A percentile compares a stretch with the other conserved stretches of the same genome.
These are phyloP conservation scores for Penicillium canescens DNA, from an alignment of 495 filamentous ascomycete species.

Conservation along the genomic window DNA sequence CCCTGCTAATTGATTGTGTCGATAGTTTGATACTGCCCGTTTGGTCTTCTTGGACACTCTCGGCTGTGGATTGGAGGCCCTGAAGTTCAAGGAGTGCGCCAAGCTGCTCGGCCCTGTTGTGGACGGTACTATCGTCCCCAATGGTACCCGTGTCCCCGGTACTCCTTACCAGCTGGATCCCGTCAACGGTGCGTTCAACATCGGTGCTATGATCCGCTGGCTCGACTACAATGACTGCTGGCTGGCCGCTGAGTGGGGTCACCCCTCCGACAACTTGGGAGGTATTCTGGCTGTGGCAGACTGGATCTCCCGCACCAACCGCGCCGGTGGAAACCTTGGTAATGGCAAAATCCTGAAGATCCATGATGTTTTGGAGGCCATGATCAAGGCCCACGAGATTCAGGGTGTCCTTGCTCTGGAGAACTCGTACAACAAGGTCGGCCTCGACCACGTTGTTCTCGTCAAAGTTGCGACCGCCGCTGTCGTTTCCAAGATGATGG, in stretches of 20 bases:
- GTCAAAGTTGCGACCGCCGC: slow-evolving; percentile 97
- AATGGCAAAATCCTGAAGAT: slow-evolving; percentile 84
- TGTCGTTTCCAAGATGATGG: slow-evolving; percentile 91
- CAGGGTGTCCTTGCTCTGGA: slow-evolving; percentile 95
- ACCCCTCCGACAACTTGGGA: slow-evolving; percentile 95
- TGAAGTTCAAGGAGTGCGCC: slow-evolving; percentile 93
- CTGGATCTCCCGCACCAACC: slow-evolving; percentile 96
- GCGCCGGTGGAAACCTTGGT: slow-evolving; percentile 81
- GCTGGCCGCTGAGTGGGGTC: slow-evolving; percentile 98
- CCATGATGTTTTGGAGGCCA: slow-evolving; percentile 89
- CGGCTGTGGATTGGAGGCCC: slow-evolving; percentile 91
- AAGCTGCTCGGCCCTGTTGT: slow-evolving; percentile 96
- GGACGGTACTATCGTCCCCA: slow-evolving; percentile 85
- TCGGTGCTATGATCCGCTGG: slow-evolving; percentile 97
- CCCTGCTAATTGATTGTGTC: background rate
- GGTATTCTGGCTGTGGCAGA: slow-evolving; percentile 95
- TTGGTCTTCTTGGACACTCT: slow-evolving; percentile 93
- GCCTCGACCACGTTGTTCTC: slow-evolving; percentile 93
- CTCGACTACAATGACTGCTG: slow-evolving; percentile 99
- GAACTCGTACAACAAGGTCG: slow-evolving; percentile 98
- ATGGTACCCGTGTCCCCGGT: slow-evolving; percentile 88
- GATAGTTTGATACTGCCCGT: slow-evolving; percentile 86
- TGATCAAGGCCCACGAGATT: slow-evolving; percentile 99
- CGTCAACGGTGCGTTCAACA: slow-evolving; percentile 96
- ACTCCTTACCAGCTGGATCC: slow-evolving; percentile 94